Evolutionary conservation across 1,139 yeast genomes (phyloP).

Genomic region (Yamadazyma atlantica): DNA sequence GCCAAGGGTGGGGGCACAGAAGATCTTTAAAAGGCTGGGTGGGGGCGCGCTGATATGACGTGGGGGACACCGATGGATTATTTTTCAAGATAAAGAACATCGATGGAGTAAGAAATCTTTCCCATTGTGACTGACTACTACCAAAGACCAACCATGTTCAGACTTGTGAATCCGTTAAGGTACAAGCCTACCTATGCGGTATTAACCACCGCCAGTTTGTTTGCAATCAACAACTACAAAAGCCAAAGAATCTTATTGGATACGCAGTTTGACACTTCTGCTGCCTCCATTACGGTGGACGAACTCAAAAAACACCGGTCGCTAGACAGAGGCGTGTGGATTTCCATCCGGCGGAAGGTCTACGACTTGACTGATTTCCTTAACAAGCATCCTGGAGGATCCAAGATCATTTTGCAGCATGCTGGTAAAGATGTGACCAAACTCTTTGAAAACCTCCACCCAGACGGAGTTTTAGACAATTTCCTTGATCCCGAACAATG

Average conservation of each 20-base stretch:
- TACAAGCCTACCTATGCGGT: background rate
- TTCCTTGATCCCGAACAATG: conserved; percentile 7
- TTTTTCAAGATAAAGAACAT: no score
- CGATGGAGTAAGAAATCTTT: no score
- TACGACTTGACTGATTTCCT: conserved; percentile 22
- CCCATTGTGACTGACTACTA: background rate
- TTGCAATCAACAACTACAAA: background rate
- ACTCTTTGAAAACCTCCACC: conserved; percentile 13
- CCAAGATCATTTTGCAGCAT: conserved; percentile 16
- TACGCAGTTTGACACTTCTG: background rate
- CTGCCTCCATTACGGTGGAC: background rate
- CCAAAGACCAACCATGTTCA: background rate
- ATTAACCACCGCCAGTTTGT: conserved; percentile 1
- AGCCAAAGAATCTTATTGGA: background rate
- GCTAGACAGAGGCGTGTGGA: conserved; percentile 16
- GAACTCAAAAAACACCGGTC: background rate
- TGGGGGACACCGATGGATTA: no score
- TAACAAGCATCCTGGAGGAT: conserved; percentile 22
- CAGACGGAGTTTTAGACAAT: conserved; percentile 8
- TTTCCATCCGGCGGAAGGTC: conserved; percentile 21
- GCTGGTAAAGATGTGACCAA: conserved; percentile 24
- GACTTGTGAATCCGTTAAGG: background rate
- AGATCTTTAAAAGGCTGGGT: no score
- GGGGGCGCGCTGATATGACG: no score
- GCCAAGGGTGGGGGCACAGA: no score